These are phyloP conservation scores for Candida sithepensis DNA, from an alignment of 805 yeast species.

Conservation along the genomic window DNA sequence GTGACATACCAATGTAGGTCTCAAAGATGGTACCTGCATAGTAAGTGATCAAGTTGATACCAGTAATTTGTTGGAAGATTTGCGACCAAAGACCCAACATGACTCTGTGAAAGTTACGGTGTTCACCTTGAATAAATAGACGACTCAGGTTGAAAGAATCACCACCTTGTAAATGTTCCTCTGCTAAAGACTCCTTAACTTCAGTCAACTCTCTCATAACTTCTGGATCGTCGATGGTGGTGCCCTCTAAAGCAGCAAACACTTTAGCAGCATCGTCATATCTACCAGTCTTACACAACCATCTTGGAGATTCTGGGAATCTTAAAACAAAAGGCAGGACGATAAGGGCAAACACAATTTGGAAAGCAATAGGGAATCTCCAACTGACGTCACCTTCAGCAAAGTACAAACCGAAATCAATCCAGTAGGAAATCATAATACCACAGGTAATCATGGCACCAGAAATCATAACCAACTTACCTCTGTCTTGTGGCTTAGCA, in stretches of 20 bases:
- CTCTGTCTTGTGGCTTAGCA: conserved; percentile 30
- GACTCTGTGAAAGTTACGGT: conserved; percentile 46
- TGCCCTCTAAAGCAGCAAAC: conserved; percentile 39
- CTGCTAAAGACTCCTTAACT: conserved; percentile 17
- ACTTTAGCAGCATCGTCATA: conserved; percentile 40
- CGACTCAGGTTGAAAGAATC: conserved; percentile 24
- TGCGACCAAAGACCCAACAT: conserved; percentile 42
- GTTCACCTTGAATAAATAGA: conserved; percentile 39
- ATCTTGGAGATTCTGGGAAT: conserved; percentile 43
- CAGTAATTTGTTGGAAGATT: conserved; percentile 47
- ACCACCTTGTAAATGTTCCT: conserved; percentile 20
- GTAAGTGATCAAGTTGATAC: conserved; percentile 55
- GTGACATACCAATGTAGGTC: conserved; percentile 41
- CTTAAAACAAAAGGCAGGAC: conserved; percentile 14
- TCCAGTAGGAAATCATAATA: conserved; percentile 34
- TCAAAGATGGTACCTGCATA: conserved; percentile 56
- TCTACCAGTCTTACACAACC: conserved; percentile 37
- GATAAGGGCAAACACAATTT: conserved; percentile 20
- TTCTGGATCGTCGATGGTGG: conserved; percentile 9
- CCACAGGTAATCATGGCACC: conserved; percentile 29
- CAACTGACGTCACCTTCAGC: conserved; percentile 26
- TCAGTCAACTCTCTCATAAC: conserved; percentile 17
- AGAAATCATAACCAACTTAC: conserved; percentile 28
- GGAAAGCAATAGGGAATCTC: conserved; percentile 37
- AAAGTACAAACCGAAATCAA: conserved; percentile 35